Evolutionary conservation across 345 rosid genomes (phyloP), one percentile per base, ranked within the genome.

Genomic region (Cardamine chenopodiifolia): DNA sequence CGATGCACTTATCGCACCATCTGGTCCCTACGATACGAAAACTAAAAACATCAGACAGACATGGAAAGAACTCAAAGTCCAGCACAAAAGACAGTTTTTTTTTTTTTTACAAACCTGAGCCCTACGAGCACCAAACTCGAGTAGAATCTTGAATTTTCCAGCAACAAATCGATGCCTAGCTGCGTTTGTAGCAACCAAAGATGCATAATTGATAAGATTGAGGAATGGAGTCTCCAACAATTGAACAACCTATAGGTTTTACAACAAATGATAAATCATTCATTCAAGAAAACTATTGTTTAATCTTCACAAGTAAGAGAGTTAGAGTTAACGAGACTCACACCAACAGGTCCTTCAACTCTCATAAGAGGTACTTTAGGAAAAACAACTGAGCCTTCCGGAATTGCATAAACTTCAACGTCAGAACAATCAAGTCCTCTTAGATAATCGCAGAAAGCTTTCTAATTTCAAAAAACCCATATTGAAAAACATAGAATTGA

Each of bases 91-190:
- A 47, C 23, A 47, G 50, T 45, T n/a, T 7, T 45, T 15, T 17
- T n/a, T n/a, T n/a, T n/a, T n/a, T n/a, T n/a, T n/a, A n/a, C n/a
- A 59, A 81, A 94, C 98, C 98, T 91, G 98, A 78, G 98, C 98
- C 18, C 96, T 83, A 31, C 98, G 84, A 76, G 92, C 93, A 73
- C 98, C 98, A 81, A 90, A 94, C 76, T 94, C 98, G 0, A 91
- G 88, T 57, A 94, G 77, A 49, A 47, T 62, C 82, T 94, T 94
- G 53, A 95, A 84, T 80, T 90, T 91, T 48, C 98, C 96, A 28
- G 96, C 88, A 85, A 94, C 93, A 86, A 91, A 88, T 22, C 98
- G 87, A 68, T 94, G 98, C 49, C 97, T 84, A 1, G 98, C 96
- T 42, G 97, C 98, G 78, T 94, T 94, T 59, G 98, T 94, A 69